Evolutionary conservation across 495 filamentous ascomycete genomes (phyloP).

Genomic region (Xylaria longipes): DNA sequence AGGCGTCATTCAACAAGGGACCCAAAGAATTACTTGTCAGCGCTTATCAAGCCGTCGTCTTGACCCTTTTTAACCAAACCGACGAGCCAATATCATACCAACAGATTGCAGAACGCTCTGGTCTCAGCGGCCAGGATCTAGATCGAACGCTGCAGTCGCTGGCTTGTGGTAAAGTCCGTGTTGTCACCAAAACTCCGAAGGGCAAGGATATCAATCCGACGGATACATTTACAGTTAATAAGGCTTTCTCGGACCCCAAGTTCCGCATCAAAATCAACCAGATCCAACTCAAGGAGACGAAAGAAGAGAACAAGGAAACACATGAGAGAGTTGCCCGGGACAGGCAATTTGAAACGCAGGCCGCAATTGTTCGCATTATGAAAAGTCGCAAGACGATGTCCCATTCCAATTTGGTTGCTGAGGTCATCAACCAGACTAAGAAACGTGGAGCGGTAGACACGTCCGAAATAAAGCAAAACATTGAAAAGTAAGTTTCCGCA

Average conservation of each 20-base stretch:
- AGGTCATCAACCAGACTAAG: slow-evolving; percentile 89
- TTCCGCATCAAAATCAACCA: slow-evolving; percentile 98
- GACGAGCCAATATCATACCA: slow-evolving; percentile 58
- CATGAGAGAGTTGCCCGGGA: slow-evolving; percentile 89
- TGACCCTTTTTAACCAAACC: slow-evolving; percentile 88
- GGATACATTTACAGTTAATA: slow-evolving; percentile 84
- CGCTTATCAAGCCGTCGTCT: slow-evolving; percentile 87
- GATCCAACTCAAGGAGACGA: slow-evolving; percentile 94
- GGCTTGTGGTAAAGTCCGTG: slow-evolving; percentile 85
- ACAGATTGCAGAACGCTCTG: slow-evolving; percentile 72
- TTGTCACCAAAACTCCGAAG: slow-evolving; percentile 86
- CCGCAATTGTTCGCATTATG: slow-evolving; percentile 96
- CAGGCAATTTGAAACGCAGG: slow-evolving; percentile 93
- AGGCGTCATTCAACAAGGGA: slow-evolving; percentile 76
- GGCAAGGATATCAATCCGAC: slow-evolving; percentile 76
- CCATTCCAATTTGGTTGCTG: slow-evolving; percentile 79
- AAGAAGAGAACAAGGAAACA: slow-evolving; percentile 85
- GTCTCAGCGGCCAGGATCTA: slow-evolving; percentile 72
- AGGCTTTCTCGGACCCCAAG: slow-evolving; percentile 76
- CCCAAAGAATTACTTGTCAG: slow-evolving; percentile 86
- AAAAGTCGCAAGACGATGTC: slow-evolving; percentile 89
- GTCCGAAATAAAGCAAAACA: slow-evolving; percentile 90
- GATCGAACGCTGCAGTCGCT: slow-evolving; percentile 91
- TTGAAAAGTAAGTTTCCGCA: slow-evolving; percentile 76
- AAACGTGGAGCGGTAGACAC: slow-evolving; percentile 82